Base-by-base conservation (phyloP, 2,329 filamentous ascomycete species). In the Lizonia empirigonia region DNA sequence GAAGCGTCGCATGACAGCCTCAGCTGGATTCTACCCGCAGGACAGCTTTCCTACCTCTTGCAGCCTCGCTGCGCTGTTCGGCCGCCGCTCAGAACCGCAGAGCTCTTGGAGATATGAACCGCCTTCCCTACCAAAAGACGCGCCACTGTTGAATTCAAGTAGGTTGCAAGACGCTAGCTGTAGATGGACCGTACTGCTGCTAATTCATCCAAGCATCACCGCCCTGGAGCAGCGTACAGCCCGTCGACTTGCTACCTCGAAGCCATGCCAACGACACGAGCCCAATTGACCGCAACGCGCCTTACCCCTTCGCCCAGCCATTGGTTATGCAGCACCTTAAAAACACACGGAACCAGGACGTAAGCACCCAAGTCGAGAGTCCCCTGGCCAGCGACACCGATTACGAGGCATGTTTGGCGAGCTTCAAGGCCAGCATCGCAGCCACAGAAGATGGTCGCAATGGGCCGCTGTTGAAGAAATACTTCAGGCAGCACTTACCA, bases 1-100 rank as follows among this genome's bases (percentile, higher is more conserved):
- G 2, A 84, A 78, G 68, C 76, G 84, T 46, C 77, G 79, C 44
- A 84, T 85, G 73, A 81, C 68, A 76, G 44, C 76, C 7, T 64
- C 67, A 32, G 61, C 74, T 15, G 63, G 80, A 9, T 77, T 78
- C 26, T 68, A 73, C 36, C 63, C 67, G 23, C 58, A 60, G 20
- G 60, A 58, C 26, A 59, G 36, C 33, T 55, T 63, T 26, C 53
- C 58, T 32, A 56, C 62, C n/a, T 45, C 57, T 5, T 69, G 69
- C 59, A 67, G 44, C 41, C 50, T 71, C 39, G 58, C 53, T 29
- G 62, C 65, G 15, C 50, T 70, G 47, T 69, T 72, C 52, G 65
- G 63, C 26, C 55, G 58, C 37, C 60, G 59, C 33, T 60, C 58
- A 35, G 56, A 55, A 33, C 35, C 56, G 16, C 52, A 60, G 29